These are phyloP conservation scores for Trichoderma sp. DNA, from an alignment of 2,329 filamentous ascomycete genomes.

Conservation along the genomic window DNA sequence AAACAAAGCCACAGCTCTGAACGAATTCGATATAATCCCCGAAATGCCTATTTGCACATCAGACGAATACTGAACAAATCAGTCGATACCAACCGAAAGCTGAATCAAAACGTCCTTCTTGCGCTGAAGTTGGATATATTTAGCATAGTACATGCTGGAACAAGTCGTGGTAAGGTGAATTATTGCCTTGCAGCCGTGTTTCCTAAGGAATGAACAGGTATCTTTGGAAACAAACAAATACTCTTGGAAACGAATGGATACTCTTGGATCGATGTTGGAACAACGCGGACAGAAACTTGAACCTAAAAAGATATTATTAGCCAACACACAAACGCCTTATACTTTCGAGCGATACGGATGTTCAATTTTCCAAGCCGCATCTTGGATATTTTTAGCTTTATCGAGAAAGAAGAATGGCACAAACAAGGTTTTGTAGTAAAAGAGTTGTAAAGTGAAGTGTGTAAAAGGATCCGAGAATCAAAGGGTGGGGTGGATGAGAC, in stretches of 20 bases:
- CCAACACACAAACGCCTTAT: not conserved
- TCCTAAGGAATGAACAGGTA: not conserved
- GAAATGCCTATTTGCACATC: not conserved
- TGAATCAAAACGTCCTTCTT: not conserved
- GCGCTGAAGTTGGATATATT: not conserved
- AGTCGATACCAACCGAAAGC: not conserved
- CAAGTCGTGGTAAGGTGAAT: not conserved
- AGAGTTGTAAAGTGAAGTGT: not conserved
- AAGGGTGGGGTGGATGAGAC: not conserved
- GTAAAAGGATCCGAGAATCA: not conserved
- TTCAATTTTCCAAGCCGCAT: not conserved
- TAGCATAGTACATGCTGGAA: not conserved
- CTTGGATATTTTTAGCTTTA: not conserved
- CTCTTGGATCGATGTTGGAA: not conserved
- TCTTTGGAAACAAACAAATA: not conserved
- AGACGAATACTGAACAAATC: not conserved
- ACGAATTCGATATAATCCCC: not conserved
- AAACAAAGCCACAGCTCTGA: not conserved
- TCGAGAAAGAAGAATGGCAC: not conserved
- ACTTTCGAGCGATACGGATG: not conserved
- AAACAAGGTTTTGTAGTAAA: not conserved
- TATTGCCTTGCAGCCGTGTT: not conserved
- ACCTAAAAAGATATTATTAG: not conserved
- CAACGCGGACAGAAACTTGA: not conserved
- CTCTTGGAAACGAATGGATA: not conserved